These are phyloP conservation scores for Chrysosporium keratinophilum DNA, from an alignment of 2,329 filamentous ascomycete species.

Conservation along the genomic window DNA sequence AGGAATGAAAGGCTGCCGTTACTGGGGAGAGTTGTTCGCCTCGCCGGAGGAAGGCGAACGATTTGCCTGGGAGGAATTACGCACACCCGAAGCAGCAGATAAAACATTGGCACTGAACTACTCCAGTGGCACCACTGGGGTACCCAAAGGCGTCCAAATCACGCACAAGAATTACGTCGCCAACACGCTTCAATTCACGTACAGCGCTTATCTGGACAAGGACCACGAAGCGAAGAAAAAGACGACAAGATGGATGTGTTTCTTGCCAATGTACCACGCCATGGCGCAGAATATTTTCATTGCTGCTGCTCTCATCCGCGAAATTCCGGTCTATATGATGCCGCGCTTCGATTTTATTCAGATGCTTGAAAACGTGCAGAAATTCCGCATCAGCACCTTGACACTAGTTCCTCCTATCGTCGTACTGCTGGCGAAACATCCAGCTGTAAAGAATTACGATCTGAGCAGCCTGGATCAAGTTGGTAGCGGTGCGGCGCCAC, in stretches of 20 bases:
- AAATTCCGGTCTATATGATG: constrained; percentile 69
- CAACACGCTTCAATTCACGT: constrained; percentile 54
- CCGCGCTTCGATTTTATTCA: constrained; percentile 62
- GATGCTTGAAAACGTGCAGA: constrained; percentile 58
- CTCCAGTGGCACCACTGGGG: constrained; percentile 61
- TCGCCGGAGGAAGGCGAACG: constrained; percentile 41
- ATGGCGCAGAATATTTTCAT: constrained; percentile 63
- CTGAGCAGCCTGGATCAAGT: constrained; percentile 54
- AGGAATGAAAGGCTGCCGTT: constrained; percentile 37
- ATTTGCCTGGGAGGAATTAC: constrained; percentile 53
- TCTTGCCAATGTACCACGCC: constrained; percentile 68
- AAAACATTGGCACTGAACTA: constrained; percentile 65
- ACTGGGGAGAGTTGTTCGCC: constrained; percentile 56
- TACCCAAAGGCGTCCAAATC: constrained; percentile 75
- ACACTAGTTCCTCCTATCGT: constrained; percentile 65
- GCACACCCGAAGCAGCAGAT: constrained; percentile 18
- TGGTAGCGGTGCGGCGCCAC: constrained; percentile 59
- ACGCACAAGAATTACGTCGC: constrained; percentile 67
- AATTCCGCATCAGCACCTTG: constrained; percentile 57
- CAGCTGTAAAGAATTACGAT: constrained; percentile 55
- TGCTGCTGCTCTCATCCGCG: constrained; percentile 46
- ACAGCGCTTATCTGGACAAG: constrained; percentile 38
- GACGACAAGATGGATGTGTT: constrained; percentile 47
- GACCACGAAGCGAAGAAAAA: constrained; percentile 39
- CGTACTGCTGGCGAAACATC: constrained; percentile 61